Base-by-base conservation (phyloP, 2,329 filamentous ascomycete species). In the Colletotrichum paranaense region DNA sequence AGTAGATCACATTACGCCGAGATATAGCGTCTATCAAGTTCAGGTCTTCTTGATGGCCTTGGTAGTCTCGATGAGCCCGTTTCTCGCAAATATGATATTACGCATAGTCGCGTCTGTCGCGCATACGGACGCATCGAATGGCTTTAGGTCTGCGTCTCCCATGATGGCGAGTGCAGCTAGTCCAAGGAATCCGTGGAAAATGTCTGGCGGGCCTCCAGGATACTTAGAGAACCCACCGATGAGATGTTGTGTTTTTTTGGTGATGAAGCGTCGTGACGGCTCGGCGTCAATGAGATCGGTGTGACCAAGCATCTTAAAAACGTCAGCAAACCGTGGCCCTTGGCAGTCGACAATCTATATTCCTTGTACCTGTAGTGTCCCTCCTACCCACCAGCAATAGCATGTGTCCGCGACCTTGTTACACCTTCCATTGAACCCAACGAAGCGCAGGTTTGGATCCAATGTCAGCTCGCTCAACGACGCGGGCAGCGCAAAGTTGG, bases 371-470 rank as follows among this genome's bases (percentile, higher is more conserved):
- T 80, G 77, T 1, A 90, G 80, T 1, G 95, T 91, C 2, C 91
- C 95, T 4, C 89, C 88, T 0, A 94, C 94, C 97, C 97, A 99
- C 87, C 96, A 99, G 26, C 91, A 93, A 82, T 99, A 99, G 84
- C 97, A 99, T 0, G 97, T 98, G 83, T 99, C 97, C 11, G 94
- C 93, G 60, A 92, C 88, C 82, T 99, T 99, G 85, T 98, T 98
- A 80, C 91, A 92, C 62, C 97, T 91, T 30, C 97, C 97, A 78
- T 97, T 98, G 84, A 97, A 95, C 11, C 95, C 97, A 1, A 94
- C 88, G 78, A 88, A 89, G 11, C 84, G 82, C 22, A 75, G 65
- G 30, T 74, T 70, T 24, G 82, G 78, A 12, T 81, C 78, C 1
- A 84, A 71, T 3, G 77, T 78, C 26, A 86, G 77, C 6, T 79